Conservation (phyloP, 2,329 filamentous ascomycete species). For the Alternaria metachromatica region DNA sequence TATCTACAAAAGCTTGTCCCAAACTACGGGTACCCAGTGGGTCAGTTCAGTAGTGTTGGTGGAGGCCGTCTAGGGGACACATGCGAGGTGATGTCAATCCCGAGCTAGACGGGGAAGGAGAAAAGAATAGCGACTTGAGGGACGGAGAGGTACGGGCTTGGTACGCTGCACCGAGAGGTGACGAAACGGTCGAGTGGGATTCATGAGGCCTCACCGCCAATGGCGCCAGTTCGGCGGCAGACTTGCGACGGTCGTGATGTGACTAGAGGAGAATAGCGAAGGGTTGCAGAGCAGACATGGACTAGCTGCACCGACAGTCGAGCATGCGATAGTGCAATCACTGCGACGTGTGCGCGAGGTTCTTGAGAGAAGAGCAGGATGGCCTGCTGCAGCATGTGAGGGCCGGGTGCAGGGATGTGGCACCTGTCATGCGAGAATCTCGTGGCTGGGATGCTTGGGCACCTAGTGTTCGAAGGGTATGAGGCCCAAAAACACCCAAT, state of each 20-base stretch:
- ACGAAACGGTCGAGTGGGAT: background rate
- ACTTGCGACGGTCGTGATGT: background rate
- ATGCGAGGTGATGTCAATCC: constrained; percentile 15
- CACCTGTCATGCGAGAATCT: constrained; percentile 16
- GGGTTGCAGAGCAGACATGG: background rate
- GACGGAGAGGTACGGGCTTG: background rate
- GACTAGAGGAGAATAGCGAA: background rate
- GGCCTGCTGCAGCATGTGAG: background rate
- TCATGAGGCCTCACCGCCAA: constrained; percentile 15
- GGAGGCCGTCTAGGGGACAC: constrained; percentile 1
- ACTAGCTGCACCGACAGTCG: background rate
- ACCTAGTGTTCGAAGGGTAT: background rate
- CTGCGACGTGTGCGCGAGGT: background rate
- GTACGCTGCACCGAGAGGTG: background rate
- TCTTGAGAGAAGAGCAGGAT: background rate
- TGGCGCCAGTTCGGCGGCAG: constrained; percentile 11
- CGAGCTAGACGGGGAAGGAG: background rate
- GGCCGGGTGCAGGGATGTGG: constrained; percentile 32
- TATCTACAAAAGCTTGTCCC: constrained; percentile 8
- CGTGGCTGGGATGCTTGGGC: background rate
- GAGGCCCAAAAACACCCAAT: constrained; percentile 3
- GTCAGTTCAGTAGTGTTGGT: constrained; percentile 6
- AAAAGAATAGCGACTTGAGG: background rate
- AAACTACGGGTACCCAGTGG: constrained; percentile 2
- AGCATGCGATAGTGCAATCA: constrained; percentile 18